Evolutionary conservation across 768 basidiomycete genomes (phyloP).

Genomic region (Pleurotus ostreatus): DNA sequence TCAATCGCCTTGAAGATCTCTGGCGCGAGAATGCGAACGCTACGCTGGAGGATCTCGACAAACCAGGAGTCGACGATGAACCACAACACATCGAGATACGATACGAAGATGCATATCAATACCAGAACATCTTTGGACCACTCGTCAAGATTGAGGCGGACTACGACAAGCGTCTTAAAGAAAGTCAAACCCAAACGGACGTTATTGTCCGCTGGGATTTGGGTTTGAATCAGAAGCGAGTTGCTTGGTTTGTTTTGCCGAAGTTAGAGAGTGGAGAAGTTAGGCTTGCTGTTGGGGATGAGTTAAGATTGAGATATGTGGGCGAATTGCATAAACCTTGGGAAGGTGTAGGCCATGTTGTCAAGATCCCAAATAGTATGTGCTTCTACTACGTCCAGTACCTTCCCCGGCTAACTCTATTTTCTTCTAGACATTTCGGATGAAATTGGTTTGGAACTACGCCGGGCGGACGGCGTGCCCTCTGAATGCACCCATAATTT

Average conservation of each 20-base stretch:
- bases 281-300: slow-evolving; percentile 93
- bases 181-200: slow-evolving; percentile 97
- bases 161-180: slow-evolving; percentile 96
- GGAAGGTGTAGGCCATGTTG: slow-evolving; percentile 97
- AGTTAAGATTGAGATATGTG: slow-evolving; percentile 83
- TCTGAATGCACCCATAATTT: slow-evolving; percentile 93
- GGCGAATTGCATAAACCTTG: slow-evolving; percentile 90
- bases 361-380: slow-evolving; percentile 98
- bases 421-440: slow-evolving; percentile 84
- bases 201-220: slow-evolving; percentile 97
- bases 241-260: slow-evolving; percentile 97
- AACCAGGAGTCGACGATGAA: slow-evolving; percentile 97
- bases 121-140: slow-evolving; percentile 99
- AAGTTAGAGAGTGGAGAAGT: slow-evolving; percentile 99
- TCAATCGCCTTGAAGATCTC: slow-evolving; percentile 94
- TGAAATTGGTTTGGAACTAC: slow-evolving; percentile 92
- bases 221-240: slow-evolving; percentile 96
- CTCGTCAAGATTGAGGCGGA: slow-evolving; percentile 99
- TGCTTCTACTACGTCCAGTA: slow-evolving; percentile 7
- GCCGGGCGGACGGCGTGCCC: slow-evolving; percentile 89
- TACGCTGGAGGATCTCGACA: slow-evolving; percentile 94
- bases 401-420: slow-evolving; percentile 2
- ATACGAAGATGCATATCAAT: slow-evolving; percentile 99
- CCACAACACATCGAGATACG: slow-evolving; percentile 86
- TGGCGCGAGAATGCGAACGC: slow-evolving; percentile 97